These are phyloP conservation scores for Gossypium arboreum DNA, from an alignment of 345 rosid genomes.

Conservation along the genomic window DNA sequence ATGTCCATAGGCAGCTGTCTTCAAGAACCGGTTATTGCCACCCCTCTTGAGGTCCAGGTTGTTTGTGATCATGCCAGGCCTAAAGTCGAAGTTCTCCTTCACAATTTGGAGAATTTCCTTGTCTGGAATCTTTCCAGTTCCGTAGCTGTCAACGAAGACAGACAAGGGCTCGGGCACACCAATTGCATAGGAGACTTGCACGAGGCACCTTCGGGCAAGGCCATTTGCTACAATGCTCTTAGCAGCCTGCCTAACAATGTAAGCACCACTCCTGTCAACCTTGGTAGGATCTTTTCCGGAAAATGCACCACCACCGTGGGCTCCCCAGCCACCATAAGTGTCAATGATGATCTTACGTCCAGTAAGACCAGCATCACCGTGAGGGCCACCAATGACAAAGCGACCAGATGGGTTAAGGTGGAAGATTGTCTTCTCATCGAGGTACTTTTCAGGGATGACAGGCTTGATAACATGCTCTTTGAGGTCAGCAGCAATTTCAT, in stretches of 20 bases:
- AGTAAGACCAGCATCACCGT: slow-evolving; percentile 72
- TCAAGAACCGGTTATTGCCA: slow-evolving; percentile 70
- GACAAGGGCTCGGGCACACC: slow-evolving; percentile 78
- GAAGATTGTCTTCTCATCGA: slow-evolving; percentile 83
- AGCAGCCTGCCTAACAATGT: slow-evolving; percentile 80
- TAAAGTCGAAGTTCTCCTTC: slow-evolving; percentile 78
- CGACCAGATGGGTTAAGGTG: slow-evolving; percentile 85
- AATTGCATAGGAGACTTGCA: slow-evolving; percentile 68
- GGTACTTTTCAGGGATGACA: slow-evolving; percentile 68
- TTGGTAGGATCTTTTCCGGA: slow-evolving; percentile 77
- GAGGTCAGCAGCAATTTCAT: slow-evolving; percentile 72
- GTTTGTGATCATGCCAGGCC: slow-evolving; percentile 84
- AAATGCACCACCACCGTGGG: slow-evolving; percentile 83
- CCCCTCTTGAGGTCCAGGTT: slow-evolving; percentile 78
- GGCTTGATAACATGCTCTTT: slow-evolving; percentile 83
- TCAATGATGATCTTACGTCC: slow-evolving; percentile 79
- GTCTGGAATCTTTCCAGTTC: slow-evolving; percentile 74
- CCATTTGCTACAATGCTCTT: slow-evolving; percentile 74
- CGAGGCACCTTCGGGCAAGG: slow-evolving; percentile 62
- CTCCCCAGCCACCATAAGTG: slow-evolving; percentile 77
- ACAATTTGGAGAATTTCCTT: slow-evolving; percentile 80
- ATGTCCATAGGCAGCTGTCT: slow-evolving; percentile 83
- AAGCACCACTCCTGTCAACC: slow-evolving; percentile 80
- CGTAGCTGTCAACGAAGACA: slow-evolving; percentile 57
- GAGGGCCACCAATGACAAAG: slow-evolving; percentile 76